Evolutionary conservation across 331 rosid species (phyloP).

Genomic region (Stylosanthes scabra): DNA sequence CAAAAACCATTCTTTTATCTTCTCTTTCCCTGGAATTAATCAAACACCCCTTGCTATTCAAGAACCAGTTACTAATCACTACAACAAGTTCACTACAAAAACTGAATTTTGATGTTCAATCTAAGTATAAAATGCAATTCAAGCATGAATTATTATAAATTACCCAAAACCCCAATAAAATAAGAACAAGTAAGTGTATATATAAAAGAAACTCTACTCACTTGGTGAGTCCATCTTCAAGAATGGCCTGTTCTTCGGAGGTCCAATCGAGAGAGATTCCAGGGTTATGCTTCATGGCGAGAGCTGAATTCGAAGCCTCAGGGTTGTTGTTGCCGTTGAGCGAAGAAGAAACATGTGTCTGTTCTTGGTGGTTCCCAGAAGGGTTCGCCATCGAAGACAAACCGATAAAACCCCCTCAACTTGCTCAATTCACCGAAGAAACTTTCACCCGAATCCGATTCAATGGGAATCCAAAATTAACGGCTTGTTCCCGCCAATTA

Average conservation of each 20-base stretch:
- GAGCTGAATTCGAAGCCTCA: conserved; percentile 61
- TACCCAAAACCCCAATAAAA: not conserved
- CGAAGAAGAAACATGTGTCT: conserved; percentile 70
- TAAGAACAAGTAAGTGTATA: not conserved
- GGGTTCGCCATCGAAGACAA: conserved; percentile 99
- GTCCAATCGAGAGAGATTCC: conserved; percentile 91
- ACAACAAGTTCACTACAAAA: not conserved
- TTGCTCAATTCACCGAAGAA: conserved; percentile 26
- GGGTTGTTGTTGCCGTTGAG: conserved; percentile 80
- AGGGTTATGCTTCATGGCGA: conserved; percentile 92
- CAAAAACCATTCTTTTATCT: not conserved
- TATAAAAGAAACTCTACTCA: conserved; percentile 40
- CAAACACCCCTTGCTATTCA: conserved; percentile 1
- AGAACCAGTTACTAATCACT: not conserved
- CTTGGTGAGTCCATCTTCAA: conserved; percentile 87
- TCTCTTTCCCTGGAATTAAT: not conserved
- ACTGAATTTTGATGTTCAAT: not conserved
- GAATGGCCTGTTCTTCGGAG: conserved; percentile 79
- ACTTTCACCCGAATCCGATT: conserved; percentile 39
- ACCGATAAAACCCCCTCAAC: not conserved
- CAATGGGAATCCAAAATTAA: conserved; percentile 43
- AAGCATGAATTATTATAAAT: too few relatives aligned
- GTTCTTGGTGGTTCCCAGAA: conserved; percentile 91
- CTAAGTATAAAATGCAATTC: not conserved
- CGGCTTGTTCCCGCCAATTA: conserved; percentile 81